These are phyloP conservation scores for Cladosporium phlei DNA, from an alignment of 2,329 filamentous ascomycete species.

Conservation along the genomic window DNA sequence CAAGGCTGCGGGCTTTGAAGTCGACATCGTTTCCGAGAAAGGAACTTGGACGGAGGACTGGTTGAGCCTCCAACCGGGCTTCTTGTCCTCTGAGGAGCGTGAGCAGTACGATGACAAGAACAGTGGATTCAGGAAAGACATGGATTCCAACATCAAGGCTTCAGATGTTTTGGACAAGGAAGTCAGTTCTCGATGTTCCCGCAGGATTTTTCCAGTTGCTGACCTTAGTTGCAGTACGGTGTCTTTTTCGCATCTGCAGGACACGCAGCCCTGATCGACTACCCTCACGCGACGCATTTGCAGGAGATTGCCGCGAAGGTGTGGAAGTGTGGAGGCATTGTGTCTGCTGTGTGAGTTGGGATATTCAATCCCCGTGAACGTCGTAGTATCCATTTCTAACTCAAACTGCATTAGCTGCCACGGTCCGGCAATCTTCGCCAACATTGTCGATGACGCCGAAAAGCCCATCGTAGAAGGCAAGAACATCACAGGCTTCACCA, in stretches of 20 bases:
- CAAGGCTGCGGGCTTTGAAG: conserved; percentile 43
- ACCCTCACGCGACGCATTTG: conserved; percentile 39
- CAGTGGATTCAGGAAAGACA: conserved; percentile 43
- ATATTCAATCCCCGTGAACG: too few relatives aligned
- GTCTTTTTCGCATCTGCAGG: conserved; percentile 43
- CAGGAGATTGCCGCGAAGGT: conserved; percentile 40
- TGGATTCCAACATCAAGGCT: conserved; percentile 41
- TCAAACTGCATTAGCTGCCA: too few relatives aligned
- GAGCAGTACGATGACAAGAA: conserved; percentile 37
- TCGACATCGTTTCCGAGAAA: conserved; percentile 45
- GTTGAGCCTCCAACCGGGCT: conserved; percentile 42
- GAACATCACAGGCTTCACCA: conserved; percentile 39
- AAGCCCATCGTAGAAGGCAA: conserved; percentile 34
- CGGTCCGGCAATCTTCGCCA: conserved; percentile 37
- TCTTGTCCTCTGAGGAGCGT: conserved; percentile 38
- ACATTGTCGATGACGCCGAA: conserved; percentile 30
- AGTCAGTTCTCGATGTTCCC: background rate
- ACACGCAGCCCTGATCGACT: conserved; percentile 46
- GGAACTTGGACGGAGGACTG: conserved; percentile 43
- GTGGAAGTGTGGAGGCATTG: conserved; percentile 38
- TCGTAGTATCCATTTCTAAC: too few relatives aligned
- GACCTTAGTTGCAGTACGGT: conserved; percentile 24
- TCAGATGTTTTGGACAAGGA: conserved; percentile 28
- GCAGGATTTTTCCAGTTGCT: background rate
- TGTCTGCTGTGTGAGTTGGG: conserved; percentile 37